These are phyloP conservation scores for Krasilnikovozyma curviuscula DNA, from an alignment of 768 basidiomycete genomes.

Conservation along the genomic window DNA sequence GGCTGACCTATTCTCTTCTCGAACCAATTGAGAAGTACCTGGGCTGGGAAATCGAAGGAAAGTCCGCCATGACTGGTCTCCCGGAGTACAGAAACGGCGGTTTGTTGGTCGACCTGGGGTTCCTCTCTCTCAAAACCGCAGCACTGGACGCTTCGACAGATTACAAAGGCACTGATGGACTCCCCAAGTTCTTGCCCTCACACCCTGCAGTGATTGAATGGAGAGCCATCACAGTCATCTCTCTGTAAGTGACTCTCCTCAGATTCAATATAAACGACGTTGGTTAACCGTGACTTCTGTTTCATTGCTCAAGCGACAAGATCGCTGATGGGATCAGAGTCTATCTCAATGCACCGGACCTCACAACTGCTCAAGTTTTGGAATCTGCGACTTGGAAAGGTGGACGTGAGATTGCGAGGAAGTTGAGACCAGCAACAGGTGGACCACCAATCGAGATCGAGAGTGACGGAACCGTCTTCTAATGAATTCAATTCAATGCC, in stretches of 20 bases:
- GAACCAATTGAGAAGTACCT: conserved; percentile 61
- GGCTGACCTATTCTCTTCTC: conserved; percentile 77
- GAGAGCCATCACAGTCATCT: conserved; percentile 86
- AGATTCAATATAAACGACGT: not conserved
- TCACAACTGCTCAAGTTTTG: conserved; percentile 68
- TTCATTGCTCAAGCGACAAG: conserved; percentile 41
- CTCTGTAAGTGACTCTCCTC: conserved; percentile 40
- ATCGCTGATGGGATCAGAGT: conserved; percentile 55
- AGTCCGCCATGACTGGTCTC: conserved; percentile 35
- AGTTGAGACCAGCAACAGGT: conserved; percentile 47
- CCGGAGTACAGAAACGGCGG: conserved; percentile 71
- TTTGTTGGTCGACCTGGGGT: conserved; percentile 62
- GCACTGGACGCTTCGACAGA: conserved; percentile 35
- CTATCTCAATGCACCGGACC: conserved; percentile 33
- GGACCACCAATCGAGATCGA: conserved; percentile 64
- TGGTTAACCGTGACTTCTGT: not conserved
- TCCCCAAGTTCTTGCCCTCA: conserved; percentile 40
- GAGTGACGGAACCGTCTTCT: conserved; percentile 71
- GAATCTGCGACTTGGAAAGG: conserved; percentile 96
- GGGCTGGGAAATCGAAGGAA: conserved; percentile 60
- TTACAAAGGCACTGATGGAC: conserved; percentile 17
- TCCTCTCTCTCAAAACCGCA: conserved; percentile 46
- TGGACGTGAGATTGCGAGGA: conserved; percentile 74
- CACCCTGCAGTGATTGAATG: conserved; percentile 90
- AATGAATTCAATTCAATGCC: too few species aligned